A percentile compares a stretch with the other conserved stretches of the same genome.
phyloP scores from a whole-genome alignment of 164 flowering plant genomes.

The Stephania cephalantha region DNA sequence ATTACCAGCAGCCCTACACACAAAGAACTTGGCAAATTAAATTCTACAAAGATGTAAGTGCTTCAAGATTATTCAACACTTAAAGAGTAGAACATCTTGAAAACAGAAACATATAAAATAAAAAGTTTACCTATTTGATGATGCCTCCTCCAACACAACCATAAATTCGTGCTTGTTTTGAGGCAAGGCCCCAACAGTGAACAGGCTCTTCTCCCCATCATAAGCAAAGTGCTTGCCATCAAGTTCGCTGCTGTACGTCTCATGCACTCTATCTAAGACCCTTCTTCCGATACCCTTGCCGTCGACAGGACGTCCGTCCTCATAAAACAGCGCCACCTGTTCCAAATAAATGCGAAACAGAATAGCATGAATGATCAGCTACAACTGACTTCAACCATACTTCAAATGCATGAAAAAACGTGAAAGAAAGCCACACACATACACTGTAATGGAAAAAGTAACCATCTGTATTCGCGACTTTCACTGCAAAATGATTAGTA shows the following conservation, averaged over 20 bases:
- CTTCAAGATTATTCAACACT: neutral
- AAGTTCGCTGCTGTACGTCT: slow-evolving; percentile 61
- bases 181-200: slow-evolving; percentile 81
- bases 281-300: slow-evolving; percentile 80
- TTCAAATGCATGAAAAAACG: neutral
- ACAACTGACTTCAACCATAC: neutral
- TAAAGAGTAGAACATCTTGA: neutral
- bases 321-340: slow-evolving; percentile 68
- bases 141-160: slow-evolving; percentile 66
- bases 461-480: slow-evolving; percentile 43
- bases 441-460: slow-evolving; percentile 85
- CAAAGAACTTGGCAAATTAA: neutral
- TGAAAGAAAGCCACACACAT: slow-evolving; percentile 21
- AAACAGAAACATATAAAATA: neutral
- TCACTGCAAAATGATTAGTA: slow-evolving; percentile 83
- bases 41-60: neutral
- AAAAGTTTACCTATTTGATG: slow-evolving; percentile 47
- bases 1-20: slow-evolving; percentile 30
- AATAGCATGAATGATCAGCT: neutral
- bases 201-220: slow-evolving; percentile 91
- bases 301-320: slow-evolving; percentile 88
- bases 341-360: neutral
- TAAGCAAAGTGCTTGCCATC: slow-evolving; percentile 75
- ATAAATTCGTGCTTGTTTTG: slow-evolving; percentile 71
- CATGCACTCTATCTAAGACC: slow-evolving; percentile 65